Conservation (phyloP, 768 basidiomycete genomes). For the Mrakia frigida region DNA sequence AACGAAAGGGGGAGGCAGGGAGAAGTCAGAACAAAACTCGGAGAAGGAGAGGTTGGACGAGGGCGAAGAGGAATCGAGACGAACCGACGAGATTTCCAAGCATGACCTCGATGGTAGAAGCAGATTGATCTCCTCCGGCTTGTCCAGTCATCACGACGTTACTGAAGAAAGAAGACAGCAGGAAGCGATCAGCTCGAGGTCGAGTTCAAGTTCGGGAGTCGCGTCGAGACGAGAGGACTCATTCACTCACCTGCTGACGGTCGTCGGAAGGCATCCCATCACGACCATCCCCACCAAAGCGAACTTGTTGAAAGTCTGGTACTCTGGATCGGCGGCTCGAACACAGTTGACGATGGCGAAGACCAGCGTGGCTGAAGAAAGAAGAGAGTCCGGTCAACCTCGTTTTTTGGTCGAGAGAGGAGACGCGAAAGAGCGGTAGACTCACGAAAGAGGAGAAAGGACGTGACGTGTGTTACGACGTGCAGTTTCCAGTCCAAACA, state of each 20-base stretch:
- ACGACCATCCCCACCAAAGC: conserved; percentile 40
- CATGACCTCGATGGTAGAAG: conserved; percentile 41
- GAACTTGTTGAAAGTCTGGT: conserved; percentile 35
- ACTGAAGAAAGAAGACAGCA: conserved; percentile 23
- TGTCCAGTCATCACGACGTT: conserved; percentile 43
- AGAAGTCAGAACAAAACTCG: not conserved
- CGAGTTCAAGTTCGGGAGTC: not conserved
- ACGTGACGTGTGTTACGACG: conserved; percentile 39
- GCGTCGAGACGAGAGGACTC: not conserved
- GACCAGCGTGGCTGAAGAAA: conserved; percentile 34
- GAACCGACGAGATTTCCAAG: conserved; percentile 40
- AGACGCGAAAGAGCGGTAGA: not conserved
- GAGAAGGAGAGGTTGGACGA: not conserved
- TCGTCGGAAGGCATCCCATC: conserved; percentile 35
- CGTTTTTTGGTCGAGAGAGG: not conserved
- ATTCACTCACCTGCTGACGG: conserved; percentile 20
- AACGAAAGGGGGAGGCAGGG: not conserved
- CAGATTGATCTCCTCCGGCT: conserved; percentile 41
- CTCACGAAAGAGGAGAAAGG: conserved; percentile 39
- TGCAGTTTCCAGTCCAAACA: conserved; percentile 39
- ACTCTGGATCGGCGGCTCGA: conserved; percentile 35
- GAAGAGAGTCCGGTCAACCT: not conserved
- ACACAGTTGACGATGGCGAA: conserved; percentile 39
- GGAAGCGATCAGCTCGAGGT: not conserved
- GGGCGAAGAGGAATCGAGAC: not conserved